phyloP scores from a whole-genome alignment of 2,329 filamentous ascomycete genomes.

The Harringtonia lauricola region DNA sequence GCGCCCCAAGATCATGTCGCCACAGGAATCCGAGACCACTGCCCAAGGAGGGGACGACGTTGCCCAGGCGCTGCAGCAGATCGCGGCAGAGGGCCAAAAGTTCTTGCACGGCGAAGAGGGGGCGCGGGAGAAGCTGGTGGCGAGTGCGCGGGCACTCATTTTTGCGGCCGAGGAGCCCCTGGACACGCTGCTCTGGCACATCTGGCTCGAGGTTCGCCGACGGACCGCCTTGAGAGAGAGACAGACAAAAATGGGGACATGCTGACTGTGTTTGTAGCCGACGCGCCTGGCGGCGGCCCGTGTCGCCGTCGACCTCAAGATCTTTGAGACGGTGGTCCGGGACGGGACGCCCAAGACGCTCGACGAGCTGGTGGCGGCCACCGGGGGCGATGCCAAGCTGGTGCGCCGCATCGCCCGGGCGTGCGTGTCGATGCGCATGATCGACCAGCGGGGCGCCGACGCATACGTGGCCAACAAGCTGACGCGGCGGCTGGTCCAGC shows the following conservation, averaged over 20 bases:
- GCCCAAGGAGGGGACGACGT: background rate
- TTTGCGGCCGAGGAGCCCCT: slow-evolving; percentile 1
- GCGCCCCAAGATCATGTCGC: background rate
- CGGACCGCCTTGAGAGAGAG: too few relatives aligned
- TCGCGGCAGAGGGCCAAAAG: background rate
- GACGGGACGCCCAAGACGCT: slow-evolving; percentile 1
- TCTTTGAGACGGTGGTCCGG: background rate
- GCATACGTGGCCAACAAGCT: slow-evolving; percentile 1
- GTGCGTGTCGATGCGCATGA: slow-evolving; percentile 1
- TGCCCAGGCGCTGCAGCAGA: background rate
- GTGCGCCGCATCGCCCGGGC: slow-evolving; percentile 1
- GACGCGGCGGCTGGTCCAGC: background rate
- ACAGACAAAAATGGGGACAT: too few relatives aligned
- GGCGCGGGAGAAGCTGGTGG: background rate
- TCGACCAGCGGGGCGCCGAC: background rate
- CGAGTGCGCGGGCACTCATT: background rate
- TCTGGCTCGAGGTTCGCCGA: slow-evolving; percentile 3
- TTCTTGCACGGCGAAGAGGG: background rate
- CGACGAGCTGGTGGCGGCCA: background rate
- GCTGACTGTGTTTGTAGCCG: background rate
- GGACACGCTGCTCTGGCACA: slow-evolving; percentile 1
- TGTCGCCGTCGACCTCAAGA: background rate
- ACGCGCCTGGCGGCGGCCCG: background rate
- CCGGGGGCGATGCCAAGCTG: background rate
- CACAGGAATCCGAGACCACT: background rate